Percentiles rank a stretch among this genome's conserved stretches.
Conservation (phyloP, 495 filamentous ascomycete species). For the Tuber microsphaerosporum region DNA sequence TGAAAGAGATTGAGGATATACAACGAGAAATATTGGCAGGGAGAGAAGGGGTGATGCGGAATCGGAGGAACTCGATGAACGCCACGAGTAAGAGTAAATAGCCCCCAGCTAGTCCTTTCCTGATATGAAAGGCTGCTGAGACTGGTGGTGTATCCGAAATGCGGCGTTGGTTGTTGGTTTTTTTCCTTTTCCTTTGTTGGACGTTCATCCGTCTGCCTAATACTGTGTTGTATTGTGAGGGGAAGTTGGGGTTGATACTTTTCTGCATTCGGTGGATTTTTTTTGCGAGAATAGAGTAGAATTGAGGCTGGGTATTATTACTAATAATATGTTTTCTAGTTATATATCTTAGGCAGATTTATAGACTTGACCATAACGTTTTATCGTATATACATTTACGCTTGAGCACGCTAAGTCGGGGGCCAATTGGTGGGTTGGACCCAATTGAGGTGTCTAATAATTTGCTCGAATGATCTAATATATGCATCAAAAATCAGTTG, state of each 20-base stretch:
- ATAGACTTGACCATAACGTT: neutral
- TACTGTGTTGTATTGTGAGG: neutral
- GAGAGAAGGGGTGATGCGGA: constrained; percentile 54
- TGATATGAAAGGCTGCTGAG: neutral
- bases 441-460: neutral
- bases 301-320: neutral
- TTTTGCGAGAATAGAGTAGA: neutral
- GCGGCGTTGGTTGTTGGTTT: neutral
- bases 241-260: neutral
- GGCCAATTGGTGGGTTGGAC: neutral
- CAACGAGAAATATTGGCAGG: constrained; percentile 66
- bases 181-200: neutral
- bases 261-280: neutral
- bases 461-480: neutral
- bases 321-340: neutral
- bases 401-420: neutral
- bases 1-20: constrained; percentile 69
- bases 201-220: neutral
- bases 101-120: neutral
- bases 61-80: constrained; percentile 50
- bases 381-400: neutral
- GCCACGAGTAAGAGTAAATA: constrained; percentile 47
- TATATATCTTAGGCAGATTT: neutral
- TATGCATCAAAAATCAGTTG: neutral
- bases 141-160: neutral